These are phyloP conservation scores for Mycena floridula DNA, from an alignment of 768 basidiomycete species.

Conservation along the genomic window DNA sequence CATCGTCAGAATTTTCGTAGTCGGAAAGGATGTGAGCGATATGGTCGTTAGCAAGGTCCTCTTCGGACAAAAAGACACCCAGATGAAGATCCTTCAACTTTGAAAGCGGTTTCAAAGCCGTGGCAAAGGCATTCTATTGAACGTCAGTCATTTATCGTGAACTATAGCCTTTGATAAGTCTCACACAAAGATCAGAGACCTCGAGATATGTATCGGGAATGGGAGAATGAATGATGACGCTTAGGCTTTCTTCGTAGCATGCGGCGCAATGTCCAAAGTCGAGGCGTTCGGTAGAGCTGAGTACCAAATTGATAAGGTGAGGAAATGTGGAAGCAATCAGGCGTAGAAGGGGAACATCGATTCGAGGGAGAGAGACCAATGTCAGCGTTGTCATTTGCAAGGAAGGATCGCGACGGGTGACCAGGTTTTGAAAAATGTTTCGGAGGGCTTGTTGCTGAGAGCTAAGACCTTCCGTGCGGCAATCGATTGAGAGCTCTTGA, in stretches of 20 bases:
- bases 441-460: constrained; percentile 36
- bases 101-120: constrained; percentile 37
- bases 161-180: constrained; percentile 14
- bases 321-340: constrained; percentile 43
- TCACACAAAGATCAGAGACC: constrained; percentile 44
- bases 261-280: constrained; percentile 53
- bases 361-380: constrained; percentile 49
- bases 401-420: too few species aligned
- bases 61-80: constrained; percentile 58
- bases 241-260: constrained; percentile 60
- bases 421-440: constrained; percentile 16
- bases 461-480: constrained; percentile 33
- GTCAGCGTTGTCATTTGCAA: constrained; percentile 45
- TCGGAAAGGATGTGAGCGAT: too few species aligned
- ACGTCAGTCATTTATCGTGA: not conserved
- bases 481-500: constrained; percentile 33
- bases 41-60: constrained; percentile 41
- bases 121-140: not conserved
- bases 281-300: constrained; percentile 56
- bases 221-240: constrained; percentile 53
- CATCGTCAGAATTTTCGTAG: too few species aligned
- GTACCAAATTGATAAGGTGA: constrained; percentile 37
- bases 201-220: constrained; percentile 44
- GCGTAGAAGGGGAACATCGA: constrained; percentile 43
- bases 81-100: constrained; percentile 46